Base-by-base conservation (phyloP, 177 flowering plant species). In the Tripterygium wilfordii region DNA sequence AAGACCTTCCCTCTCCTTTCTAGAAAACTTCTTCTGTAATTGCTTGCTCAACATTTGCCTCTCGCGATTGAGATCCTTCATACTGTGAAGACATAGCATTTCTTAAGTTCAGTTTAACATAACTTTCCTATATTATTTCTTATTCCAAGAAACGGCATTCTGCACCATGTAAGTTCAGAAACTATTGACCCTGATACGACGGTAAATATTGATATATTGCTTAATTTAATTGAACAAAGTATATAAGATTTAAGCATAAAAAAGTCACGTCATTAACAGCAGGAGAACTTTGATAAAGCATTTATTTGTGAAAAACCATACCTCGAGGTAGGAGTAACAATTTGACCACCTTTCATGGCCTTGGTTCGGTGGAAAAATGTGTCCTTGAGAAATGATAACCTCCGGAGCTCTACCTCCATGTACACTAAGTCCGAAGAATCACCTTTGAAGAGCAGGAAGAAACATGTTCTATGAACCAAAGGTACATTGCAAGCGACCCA, bases 331-430 rank as follows among this genome's bases (percentile, higher is more conserved):
- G 62, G 48, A n/a, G 85, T 57, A 28, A 63, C 42, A 35, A 45
- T 27, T 19, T 52, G 55, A 43, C 67, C 62, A 47, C 56, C 66
- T 60, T 52, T 68, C 17, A 25, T 36, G n/a, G 37, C 35, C 10
- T 51, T 48, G 12, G 23, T 55, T 49, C 74, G 72, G 3, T 31
- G 60, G 21, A 65, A 63, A 29, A 60, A 60, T 19, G 58, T 36
- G 41, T 60, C 69, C 65, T 71, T 75, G 32, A 92, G 78, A 52
- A 77, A 89, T 21, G 77, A 64, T 54, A 89, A 55, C 49, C 97
- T 71, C 54, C 96, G 66, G 10, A 76, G 74, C 71, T 94, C 99
- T 1, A 94, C 96, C 60, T 87, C 95, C 72, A 87, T 60, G 73
- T 94, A 94, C 33, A 82, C 66, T 22, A 71, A 51, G 61, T 94